phyloP scores from a whole-genome alignment of 164 flowering plant genomes.

The Houttuynia cordata region DNA sequence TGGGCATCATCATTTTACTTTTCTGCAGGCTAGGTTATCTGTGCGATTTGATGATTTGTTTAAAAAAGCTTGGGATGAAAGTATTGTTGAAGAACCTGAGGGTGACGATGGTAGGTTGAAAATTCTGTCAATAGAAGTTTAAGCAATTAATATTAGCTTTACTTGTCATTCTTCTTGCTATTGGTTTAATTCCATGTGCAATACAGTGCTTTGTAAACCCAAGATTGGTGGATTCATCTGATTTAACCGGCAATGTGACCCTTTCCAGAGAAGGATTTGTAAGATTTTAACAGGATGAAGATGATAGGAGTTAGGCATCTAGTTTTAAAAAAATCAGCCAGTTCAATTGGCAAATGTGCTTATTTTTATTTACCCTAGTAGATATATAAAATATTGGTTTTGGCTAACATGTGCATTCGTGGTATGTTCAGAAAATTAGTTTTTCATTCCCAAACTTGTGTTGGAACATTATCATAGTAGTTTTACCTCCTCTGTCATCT shows the following conservation, averaged over 20 bases:
- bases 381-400: too few relatives aligned
- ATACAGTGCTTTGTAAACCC: not conserved
- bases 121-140: not conserved
- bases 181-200: not conserved
- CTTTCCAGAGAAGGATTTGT: not conserved
- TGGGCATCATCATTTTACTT: constrained; percentile 2
- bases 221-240: not conserved
- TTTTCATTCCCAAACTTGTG: not conserved
- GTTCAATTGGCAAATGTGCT: not conserved
- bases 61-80: constrained; percentile 91
- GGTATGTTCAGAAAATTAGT: too few relatives aligned
- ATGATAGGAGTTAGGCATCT: not conserved
- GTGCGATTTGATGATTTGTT: constrained; percentile 91
- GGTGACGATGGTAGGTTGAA: constrained; percentile 34
- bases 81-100: constrained; percentile 25
- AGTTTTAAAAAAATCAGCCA: not conserved
- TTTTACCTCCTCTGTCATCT: not conserved
- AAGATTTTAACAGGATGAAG: not conserved
- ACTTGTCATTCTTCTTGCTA: not conserved
- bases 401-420: too few relatives aligned
- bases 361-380: too few relatives aligned
- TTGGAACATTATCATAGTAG: too few relatives aligned
- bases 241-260: not conserved
- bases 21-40: constrained; percentile 57
- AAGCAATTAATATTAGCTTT: not conserved